Evolutionary conservation across 495 filamentous ascomycete species (phyloP), one percentile per base, ranked within the genome.

Genomic region (Letharia lupina): DNA sequence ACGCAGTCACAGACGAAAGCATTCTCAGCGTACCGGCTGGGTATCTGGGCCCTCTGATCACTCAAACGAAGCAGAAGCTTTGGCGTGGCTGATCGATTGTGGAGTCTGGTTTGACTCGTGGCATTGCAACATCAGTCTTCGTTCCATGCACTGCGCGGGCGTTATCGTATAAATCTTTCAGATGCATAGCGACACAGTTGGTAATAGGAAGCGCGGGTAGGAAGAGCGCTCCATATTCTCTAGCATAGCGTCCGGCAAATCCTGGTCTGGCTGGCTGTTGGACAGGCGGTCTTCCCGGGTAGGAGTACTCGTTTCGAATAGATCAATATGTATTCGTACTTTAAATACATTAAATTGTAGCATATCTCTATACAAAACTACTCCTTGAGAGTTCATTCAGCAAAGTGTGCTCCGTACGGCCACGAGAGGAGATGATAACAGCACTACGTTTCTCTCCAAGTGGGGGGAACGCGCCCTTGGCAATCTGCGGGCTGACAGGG

Each of bases 1-100:
- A 28, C 33, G 13, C 3, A 16, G 18, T 57, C 44, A 20, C 41
- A 28, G 37, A 4, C 35, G 9, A 28, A 37, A 31, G 18, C 28
- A 40, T 40, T 9, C 11, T 40, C 35, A 63, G 37, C 62, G 65
- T 67, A 28, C 65, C 65, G 5, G 37, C 48, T 18, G 60, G 60
- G 23, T 67, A 67, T 64, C 28, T 67, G 39, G 65, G 65, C 10
- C 65, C 61, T 10, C 18, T 28, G 13, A 56, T 67, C 12, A 59
- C 65, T 15, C 65, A 61, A 12, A 61, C 59, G n/a, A 6, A 61
- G 16, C 40, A 23, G 9, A 61, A 61, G 37, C 59, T 61, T 40
- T 28, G 3, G n/a, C 59, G 41, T 33, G 5, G 16, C 28, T 61
- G 60, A 47, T 41, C 13, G 31, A 1, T 60, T 33, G 12, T 33